These are phyloP conservation scores for Pezicula carpinea DNA, from an alignment of 2,329 filamentous ascomycete genomes.

Conservation along the genomic window DNA sequence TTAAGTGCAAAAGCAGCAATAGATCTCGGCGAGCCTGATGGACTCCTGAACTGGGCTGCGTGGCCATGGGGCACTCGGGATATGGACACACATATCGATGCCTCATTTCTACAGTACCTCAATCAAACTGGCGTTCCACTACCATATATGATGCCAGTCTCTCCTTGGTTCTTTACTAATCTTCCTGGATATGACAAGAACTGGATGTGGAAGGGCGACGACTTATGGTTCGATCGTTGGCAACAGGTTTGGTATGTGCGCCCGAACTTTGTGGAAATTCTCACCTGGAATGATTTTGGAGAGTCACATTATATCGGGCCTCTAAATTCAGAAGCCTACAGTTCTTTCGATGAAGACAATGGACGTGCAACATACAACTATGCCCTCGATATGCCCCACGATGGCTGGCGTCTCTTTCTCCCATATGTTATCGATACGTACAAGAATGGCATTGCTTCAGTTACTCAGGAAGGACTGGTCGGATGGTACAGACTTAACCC, in stretches of 20 bases:
- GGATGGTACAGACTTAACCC: conserved; percentile 31
- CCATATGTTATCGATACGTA: conserved; percentile 33
- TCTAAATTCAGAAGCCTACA: conserved; percentile 30
- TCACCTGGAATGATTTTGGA: conserved; percentile 45
- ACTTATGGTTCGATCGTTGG: conserved; percentile 55
- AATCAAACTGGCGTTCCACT: background rate
- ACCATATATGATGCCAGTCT: conserved; percentile 32
- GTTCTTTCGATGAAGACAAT: conserved; percentile 1
- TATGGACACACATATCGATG: conserved; percentile 1
- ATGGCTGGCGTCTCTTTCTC: conserved; percentile 38
- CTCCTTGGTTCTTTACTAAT: conserved; percentile 54
- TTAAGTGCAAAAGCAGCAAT: conserved; percentile 3
- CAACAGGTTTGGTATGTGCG: conserved; percentile 35
- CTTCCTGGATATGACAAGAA: conserved; percentile 39
- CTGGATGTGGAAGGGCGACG: conserved; percentile 57
- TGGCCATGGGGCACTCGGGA: conserved; percentile 24
- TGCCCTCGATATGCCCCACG: conserved; percentile 41
- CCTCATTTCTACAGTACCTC: conserved; percentile 1
- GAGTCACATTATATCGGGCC: conserved; percentile 45
- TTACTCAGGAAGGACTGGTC: conserved; percentile 21
- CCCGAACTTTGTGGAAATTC: conserved; percentile 37
- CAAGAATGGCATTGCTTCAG: conserved; percentile 19
- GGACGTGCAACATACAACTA: conserved; percentile 35
- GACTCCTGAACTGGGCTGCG: conserved; percentile 32
- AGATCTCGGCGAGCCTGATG: conserved; percentile 20